Conservation (phyloP, 2,329 filamentous ascomycete genomes). For the Talaromyces sp. region DNA sequence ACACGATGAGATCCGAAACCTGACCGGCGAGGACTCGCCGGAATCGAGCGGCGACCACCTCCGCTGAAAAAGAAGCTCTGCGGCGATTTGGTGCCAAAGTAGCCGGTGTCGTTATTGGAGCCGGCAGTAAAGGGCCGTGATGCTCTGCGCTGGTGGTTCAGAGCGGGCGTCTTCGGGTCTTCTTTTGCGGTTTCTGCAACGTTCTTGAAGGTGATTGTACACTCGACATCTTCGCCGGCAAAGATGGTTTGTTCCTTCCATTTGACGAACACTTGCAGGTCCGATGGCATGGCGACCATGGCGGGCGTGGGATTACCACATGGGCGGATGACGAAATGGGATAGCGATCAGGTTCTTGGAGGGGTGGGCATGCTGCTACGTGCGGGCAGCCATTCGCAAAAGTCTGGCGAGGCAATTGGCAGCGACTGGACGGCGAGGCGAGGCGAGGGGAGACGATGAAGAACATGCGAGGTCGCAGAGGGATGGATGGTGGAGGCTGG, state of each 20-base stretch:
- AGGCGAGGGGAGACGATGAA: neutral
- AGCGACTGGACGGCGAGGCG: neutral
- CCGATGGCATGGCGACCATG: constrained; percentile 49
- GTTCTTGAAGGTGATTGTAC: constrained; percentile 95
- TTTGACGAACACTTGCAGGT: constrained; percentile 91
- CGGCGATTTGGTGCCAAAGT: constrained; percentile 34
- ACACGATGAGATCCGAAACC: constrained; percentile 27
- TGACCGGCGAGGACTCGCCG: constrained; percentile 27
- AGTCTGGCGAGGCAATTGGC: neutral
- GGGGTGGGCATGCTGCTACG: constrained; percentile 24
- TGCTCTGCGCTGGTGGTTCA: constrained; percentile 30
- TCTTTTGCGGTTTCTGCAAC: constrained; percentile 48
- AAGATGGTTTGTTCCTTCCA: constrained; percentile 95
- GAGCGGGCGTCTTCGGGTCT: constrained; percentile 18
- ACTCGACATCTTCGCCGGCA: constrained; percentile 91
- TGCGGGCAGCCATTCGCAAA: neutral
- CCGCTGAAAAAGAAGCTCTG: constrained; percentile 29
- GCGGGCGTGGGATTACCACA: constrained; percentile 23
- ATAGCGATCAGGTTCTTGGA: constrained; percentile 11
- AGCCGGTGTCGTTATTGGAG: constrained; percentile 28
- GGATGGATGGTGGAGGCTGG: neutral
- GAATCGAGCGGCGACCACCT: constrained; percentile 30
- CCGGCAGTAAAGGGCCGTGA: constrained; percentile 30
- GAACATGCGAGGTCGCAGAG: neutral
- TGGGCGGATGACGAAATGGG: constrained; percentile 18